Evolutionary conservation across 495 filamentous ascomycete genomes (phyloP), one percentile per base, ranked within the genome.

Genomic region (Talaromyces trachyspermus): DNA sequence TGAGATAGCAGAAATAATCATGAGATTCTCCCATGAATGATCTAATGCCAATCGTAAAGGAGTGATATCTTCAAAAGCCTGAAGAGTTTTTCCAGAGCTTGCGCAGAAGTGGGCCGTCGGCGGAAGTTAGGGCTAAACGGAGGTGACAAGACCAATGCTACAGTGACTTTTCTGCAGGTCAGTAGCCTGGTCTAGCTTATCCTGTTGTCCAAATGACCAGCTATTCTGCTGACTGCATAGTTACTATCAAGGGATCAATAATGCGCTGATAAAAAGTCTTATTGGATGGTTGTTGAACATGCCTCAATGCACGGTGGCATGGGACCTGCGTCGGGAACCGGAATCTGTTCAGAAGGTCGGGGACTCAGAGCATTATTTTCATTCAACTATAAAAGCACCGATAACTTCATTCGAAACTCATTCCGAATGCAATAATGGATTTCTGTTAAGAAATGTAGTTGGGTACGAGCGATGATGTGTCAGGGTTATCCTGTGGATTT

Each of bases 61-160:
- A n/a, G n/a, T n/a, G n/a, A n/a, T n/a, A n/a, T n/a, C n/a, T n/a
- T n/a, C n/a, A n/a, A n/a, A n/a, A n/a, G n/a, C n/a, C n/a, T n/a
- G n/a, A n/a, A n/a, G n/a, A n/a, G n/a, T n/a, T n/a, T n/a, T n/a
- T n/a, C n/a, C n/a, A 36, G 33, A 36, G 17, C 11, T 4, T 30
- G 27, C 25, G 12, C 19, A n/a, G 11, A 17, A 35, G 30, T 46
- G 44, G 44, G 44, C 44, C 30, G 18, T 22, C 3, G 4, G 22
- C 20, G 44, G 44, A 46, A 25, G 29, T 32, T 46, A 46, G 44
- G 44, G 44, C 44, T 46, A 35, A 19, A 46, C 26, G 43, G 43
- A 46, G 44, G 44, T 46, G 35, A 37, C 44, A 46, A 46, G 32
- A 15, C 32, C 19, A 37, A 46, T 46, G 44, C 32, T 46, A 46